Evolutionary conservation across 1,139 yeast species (phyloP).

Genomic region (Zygoascus meyerae): DNA sequence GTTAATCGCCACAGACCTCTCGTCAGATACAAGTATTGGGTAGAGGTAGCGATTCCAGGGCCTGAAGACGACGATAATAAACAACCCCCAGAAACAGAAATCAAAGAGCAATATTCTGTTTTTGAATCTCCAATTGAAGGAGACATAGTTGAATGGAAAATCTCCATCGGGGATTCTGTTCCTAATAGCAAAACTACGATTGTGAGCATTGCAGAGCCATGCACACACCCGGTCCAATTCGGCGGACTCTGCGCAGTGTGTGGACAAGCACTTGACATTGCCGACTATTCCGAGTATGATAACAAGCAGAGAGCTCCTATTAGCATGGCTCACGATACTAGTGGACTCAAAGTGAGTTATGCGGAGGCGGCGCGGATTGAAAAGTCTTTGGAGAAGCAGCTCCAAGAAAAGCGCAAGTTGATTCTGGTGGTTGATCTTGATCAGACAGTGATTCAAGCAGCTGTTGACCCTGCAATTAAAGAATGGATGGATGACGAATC

Average conservation of each 20-base stretch:
- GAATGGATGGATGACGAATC: constrained; percentile 88
- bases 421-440: constrained; percentile 93
- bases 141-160: constrained; percentile 44
- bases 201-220: constrained; percentile 66
- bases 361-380: constrained; percentile 87
- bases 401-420: constrained; percentile 53
- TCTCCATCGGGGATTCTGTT: constrained; percentile 57
- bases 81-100: constrained; percentile 7
- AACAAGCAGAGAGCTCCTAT: constrained; percentile 77
- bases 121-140: constrained; percentile 87
- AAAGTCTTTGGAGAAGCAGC: constrained; percentile 55
- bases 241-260: constrained; percentile 95
- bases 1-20: constrained; percentile 52
- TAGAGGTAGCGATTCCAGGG: constrained; percentile 37
- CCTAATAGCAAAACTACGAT: constrained; percentile 43
- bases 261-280: constrained; percentile 70
- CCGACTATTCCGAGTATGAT: constrained; percentile 70
- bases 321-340: constrained; percentile 83
- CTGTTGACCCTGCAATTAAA: constrained; percentile 95
- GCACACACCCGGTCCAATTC: constrained; percentile 91
- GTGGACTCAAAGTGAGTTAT: constrained; percentile 76
- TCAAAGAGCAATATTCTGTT: constrained; percentile 38
- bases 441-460: constrained; percentile 96
- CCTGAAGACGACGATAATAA: constrained; percentile 28
- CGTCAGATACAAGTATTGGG: constrained; percentile 59